Percentiles rank a stretch among this genome's conserved stretches.
Conservation (phyloP, 371 early-diverging fungal genomes). For the Mucor indicus region DNA sequence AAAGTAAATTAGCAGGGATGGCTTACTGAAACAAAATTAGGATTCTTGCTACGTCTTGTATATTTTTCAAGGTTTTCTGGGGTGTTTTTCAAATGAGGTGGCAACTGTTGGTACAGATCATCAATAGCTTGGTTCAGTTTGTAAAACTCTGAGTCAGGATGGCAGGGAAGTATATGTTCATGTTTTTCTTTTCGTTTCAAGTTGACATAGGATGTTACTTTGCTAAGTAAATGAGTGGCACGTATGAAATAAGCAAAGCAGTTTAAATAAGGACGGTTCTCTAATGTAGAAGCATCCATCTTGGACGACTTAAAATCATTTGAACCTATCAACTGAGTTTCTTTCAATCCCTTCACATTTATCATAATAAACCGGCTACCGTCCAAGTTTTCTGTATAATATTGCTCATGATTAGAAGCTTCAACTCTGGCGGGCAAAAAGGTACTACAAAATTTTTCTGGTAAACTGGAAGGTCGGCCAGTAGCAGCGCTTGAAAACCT, state of each 20-base stretch:
- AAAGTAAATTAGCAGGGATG: not conserved
- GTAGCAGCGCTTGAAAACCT: slow-evolving; percentile 29
- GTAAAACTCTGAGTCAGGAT: slow-evolving; percentile 43
- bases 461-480: slow-evolving; percentile 34
- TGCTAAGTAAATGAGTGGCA: slow-evolving; percentile 32
- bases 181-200: slow-evolving; percentile 32
- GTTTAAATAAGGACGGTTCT: slow-evolving; percentile 5
- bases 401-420: not conserved
- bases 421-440: slow-evolving; percentile 47
- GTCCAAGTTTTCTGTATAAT: slow-evolving; percentile 38
- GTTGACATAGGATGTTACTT: slow-evolving; percentile 51
- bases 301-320: not conserved
- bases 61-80: slow-evolving; percentile 32
- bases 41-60: too few species aligned
- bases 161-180: slow-evolving; percentile 26
- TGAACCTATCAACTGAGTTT: slow-evolving; percentile 29
- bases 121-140: slow-evolving; percentile 40
- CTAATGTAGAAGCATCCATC: too few species aligned
- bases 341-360: slow-evolving; percentile 22
- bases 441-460: slow-evolving; percentile 55
- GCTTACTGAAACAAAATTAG: too few species aligned
- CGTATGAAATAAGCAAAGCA: slow-evolving; percentile 24
- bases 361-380: slow-evolving; percentile 22
- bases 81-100: slow-evolving; percentile 37
- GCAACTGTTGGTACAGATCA: slow-evolving; percentile 46